Evolutionary conservation across 2,329 filamentous ascomycete genomes (phyloP).

Genomic region (Dactylellina leptospora): DNA sequence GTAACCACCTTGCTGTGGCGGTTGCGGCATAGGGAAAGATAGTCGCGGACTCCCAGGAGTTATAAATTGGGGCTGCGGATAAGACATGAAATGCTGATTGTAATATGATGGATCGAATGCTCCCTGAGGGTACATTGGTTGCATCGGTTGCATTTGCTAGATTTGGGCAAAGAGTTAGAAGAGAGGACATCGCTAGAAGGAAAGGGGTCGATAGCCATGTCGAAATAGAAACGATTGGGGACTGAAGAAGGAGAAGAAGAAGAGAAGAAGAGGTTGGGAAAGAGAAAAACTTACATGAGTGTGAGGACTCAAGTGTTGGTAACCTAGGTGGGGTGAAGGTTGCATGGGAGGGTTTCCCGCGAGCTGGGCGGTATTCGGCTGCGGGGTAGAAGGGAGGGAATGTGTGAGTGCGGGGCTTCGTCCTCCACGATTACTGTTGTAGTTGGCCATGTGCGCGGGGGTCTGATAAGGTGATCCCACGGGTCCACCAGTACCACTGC

Average conservation of each 20-base stretch:
- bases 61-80: conserved; percentile 59
- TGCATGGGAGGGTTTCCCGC: conserved; percentile 72
- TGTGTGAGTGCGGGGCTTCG: conserved; percentile 68
- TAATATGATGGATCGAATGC: conserved; percentile 58
- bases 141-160: conserved; percentile 46
- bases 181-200: background rate
- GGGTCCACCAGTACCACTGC: conserved; percentile 55
- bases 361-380: conserved; percentile 71
- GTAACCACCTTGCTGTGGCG: conserved; percentile 62
- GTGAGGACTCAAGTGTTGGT: conserved; percentile 60
- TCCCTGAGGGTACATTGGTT: conserved; percentile 46
- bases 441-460: conserved; percentile 43
- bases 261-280: conserved; percentile 64
- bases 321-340: conserved; percentile 70
- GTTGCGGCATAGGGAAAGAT: conserved; percentile 64
- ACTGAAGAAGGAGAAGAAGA: conserved; percentile 69
- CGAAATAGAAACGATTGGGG: no score
- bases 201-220: no score
- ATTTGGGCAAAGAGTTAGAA: conserved; percentile 7
- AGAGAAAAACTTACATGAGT: conserved; percentile 55
- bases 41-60: conserved; percentile 63
- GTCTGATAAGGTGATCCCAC: conserved; percentile 43
- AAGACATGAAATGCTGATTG: conserved; percentile 41
- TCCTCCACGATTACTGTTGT: conserved; percentile 37
- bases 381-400: conserved; percentile 74